These are phyloP conservation scores for Sporisorium exsertum DNA, from an alignment of 1,284 basidiomycete species.

Conservation along the genomic window DNA sequence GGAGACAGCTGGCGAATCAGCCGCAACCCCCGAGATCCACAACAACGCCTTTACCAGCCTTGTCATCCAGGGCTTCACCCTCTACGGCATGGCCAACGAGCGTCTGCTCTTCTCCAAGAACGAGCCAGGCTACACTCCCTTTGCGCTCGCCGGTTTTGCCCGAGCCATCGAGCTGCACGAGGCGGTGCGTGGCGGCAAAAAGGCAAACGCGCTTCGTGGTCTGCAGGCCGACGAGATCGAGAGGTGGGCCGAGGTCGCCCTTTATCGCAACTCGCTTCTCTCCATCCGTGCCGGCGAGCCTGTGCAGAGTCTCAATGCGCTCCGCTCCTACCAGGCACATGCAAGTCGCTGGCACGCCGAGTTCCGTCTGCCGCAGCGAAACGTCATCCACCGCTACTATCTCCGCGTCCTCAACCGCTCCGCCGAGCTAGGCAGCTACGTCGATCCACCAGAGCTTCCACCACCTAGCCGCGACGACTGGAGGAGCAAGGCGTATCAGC, in stretches of 20 bases:
- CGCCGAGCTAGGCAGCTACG: constrained; percentile 48
- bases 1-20: constrained; percentile 44
- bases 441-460: constrained; percentile 44
- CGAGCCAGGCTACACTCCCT: constrained; percentile 51
- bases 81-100: constrained; percentile 67
- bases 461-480: constrained; percentile 53
- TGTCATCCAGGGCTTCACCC: constrained; percentile 55
- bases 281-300: constrained; percentile 55
- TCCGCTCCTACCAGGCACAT: constrained; percentile 66
- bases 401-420: constrained; percentile 57
- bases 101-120: constrained; percentile 45
- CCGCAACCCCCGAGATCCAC: constrained; percentile 32
- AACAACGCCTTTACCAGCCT: constrained; percentile 48
- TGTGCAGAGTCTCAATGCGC: constrained; percentile 51
- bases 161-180: constrained; percentile 66
- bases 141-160: constrained; percentile 61
- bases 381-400: constrained; percentile 62
- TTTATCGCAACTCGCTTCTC: constrained; percentile 66
- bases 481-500: constrained; percentile 61
- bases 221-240: constrained; percentile 65
- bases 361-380: constrained; percentile 66
- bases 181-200: constrained; percentile 58
- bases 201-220: constrained; percentile 59
- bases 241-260: constrained; percentile 64
- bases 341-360: constrained; percentile 61